A percentile compares a stretch with the other conserved stretches of the same genome.
Evolutionary conservation across 2,329 filamentous ascomycete genomes (phyloP).

Genomic region (Aureobasidium sp.): DNA sequence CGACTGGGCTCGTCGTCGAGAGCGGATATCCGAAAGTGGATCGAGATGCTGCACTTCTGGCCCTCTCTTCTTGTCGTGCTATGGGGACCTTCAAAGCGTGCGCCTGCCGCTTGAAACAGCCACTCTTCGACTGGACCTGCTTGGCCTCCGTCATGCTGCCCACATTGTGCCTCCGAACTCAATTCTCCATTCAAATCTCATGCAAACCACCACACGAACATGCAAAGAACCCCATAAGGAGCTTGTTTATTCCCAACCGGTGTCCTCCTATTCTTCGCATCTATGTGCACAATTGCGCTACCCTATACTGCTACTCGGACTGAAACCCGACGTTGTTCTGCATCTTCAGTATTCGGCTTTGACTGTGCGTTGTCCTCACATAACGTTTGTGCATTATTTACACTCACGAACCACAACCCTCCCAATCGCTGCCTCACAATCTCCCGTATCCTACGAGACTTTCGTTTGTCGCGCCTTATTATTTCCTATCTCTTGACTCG

Average conservation of each 20-base stretch:
- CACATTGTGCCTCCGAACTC: neutral
- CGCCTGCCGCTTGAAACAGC: neutral
- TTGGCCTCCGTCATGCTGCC: neutral
- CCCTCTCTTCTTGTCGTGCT: neutral
- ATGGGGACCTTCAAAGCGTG: neutral
- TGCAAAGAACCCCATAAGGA: too few species aligned
- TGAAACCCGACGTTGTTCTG: too few species aligned
- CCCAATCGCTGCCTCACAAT: neutral
- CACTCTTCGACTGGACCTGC: neutral
- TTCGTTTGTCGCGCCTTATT: neutral
- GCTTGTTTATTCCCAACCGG: too few species aligned
- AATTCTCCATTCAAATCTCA: neutral
- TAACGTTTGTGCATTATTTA: slow-evolving; percentile 2
- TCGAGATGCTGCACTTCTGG: neutral
- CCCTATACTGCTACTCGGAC: neutral
- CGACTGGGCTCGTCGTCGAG: neutral
- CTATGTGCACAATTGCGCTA: too few species aligned
- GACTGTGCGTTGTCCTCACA: neutral
- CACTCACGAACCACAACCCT: neutral
- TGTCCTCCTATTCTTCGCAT: too few species aligned
- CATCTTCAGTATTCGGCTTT: neutral
- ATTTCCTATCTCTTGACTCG: neutral
- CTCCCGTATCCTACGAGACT: neutral
- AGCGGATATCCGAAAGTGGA: neutral
- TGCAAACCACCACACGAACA: too few species aligned